Base-by-base conservation (phyloP, 345 rosid genomes). In the Hibiscus syriacus region DNA sequence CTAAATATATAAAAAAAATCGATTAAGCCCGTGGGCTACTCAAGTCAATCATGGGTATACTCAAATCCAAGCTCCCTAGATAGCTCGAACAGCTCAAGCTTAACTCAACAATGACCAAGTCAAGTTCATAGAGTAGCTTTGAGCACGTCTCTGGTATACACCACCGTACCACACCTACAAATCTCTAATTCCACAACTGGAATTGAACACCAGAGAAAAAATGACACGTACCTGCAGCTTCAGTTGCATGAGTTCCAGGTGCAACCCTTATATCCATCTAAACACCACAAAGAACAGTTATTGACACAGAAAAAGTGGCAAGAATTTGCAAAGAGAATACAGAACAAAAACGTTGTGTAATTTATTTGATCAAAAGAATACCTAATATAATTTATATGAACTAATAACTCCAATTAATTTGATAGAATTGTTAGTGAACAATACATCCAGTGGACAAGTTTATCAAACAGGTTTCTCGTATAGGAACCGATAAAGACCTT, bases 251-350 rank as follows among this genome's bases (percentile, higher is more conserved):
- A 73, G 86, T 84, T 79, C 98, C 99, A 17, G 98, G 96, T 8
- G 98, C 97, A 46, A 95, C 85, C 84, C 81, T 86, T 64, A 95
- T 88, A 74, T 92, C 98, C 72, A 95, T 80, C 99, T 95, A 83
- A 68, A 75, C 49, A 75, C 53, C 17, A 64, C 7, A 16, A 17
- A 36, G 41, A 62, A 66, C 29, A 4, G 23, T 56, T 11, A 66
- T 65, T 20, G 65, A 61, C 25, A 62, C 19, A 20, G 29, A 46
- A 23, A 58, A 67, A 49, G 23, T 23, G 1, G 46, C 32, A 43
- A 43, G 55, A 22, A 58, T 53, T 27, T 43, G 50, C 20, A 13
- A 62, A 23, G 26, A 32, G 66, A 16, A 23, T 13, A 12, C 32
- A 20, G 20, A 39, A 39, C 2, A 61, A 36, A 27, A 39, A 62